phyloP scores from a whole-genome alignment of 441 rosid genomes.

The Adansonia gregorii region DNA sequence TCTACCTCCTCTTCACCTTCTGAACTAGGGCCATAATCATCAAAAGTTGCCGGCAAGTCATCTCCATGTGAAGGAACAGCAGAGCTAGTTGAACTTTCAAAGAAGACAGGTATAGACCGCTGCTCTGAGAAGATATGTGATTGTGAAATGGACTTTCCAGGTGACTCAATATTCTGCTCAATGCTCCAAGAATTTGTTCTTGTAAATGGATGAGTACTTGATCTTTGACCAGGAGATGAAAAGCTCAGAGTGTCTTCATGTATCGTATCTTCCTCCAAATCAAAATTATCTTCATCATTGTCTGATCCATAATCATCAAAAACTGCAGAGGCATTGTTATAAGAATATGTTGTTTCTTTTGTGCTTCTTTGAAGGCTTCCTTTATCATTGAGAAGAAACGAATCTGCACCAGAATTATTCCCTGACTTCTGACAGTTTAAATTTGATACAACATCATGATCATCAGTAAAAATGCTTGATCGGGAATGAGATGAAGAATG shows the following conservation, averaged over 20 bases:
- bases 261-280: conserved; percentile 33
- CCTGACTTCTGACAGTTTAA: conserved; percentile 28
- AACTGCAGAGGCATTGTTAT: conserved; percentile 44
- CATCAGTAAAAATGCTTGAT: conserved; percentile 41
- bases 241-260: conserved; percentile 38
- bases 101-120: conserved; percentile 39
- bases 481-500: conserved; percentile 42
- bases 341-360: conserved; percentile 37
- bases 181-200: conserved; percentile 43
- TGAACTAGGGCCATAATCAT: conserved; percentile 58
- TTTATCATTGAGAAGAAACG: conserved; percentile 41
- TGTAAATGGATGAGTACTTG: conserved; percentile 38
- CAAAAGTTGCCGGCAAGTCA: conserved; percentile 48
- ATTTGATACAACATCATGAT: conserved; percentile 38
- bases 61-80: conserved; percentile 41
- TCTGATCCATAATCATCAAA: conserved; percentile 70
- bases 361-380: conserved; percentile 41
- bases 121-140: conserved; percentile 42
- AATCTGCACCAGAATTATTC: conserved; percentile 44
- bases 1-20: conserved; percentile 52
- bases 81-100: conserved; percentile 45
- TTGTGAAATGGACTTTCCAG: conserved; percentile 41
- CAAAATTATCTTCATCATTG: conserved; percentile 45
- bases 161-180: conserved; percentile 33
- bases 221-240: conserved; percentile 44